phyloP scores from a whole-genome alignment of 768 basidiomycete species.

The Lentinula aciculospora region DNA sequence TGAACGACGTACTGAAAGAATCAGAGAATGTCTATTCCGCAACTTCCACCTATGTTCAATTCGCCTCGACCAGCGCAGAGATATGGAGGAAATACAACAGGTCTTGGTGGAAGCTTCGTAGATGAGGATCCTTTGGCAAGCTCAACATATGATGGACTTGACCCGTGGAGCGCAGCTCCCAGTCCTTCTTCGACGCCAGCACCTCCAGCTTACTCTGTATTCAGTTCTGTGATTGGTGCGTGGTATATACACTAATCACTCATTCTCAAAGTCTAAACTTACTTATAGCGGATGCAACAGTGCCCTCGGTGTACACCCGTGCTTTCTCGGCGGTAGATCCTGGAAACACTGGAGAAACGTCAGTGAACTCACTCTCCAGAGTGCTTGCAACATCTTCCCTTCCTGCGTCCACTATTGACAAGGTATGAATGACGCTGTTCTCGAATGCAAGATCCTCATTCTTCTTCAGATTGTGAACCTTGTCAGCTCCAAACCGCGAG shows the following conservation, averaged over 20 bases:
- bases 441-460: not conserved
- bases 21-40: too few species aligned
- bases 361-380: constrained; percentile 77
- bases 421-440: too few species aligned
- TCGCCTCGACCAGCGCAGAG: constrained; percentile 70
- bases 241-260: not conserved
- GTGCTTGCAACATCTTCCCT: constrained; percentile 73
- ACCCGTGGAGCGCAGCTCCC: constrained; percentile 76
- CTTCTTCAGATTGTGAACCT: constrained; percentile 78
- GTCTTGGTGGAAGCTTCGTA: constrained; percentile 69
- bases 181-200: constrained; percentile 63
- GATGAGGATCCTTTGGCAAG: constrained; percentile 69
- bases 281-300: constrained; percentile 65
- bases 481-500: constrained; percentile 72
- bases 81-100: constrained; percentile 52
- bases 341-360: constrained; percentile 67
- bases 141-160: constrained; percentile 73
- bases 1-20: too few species aligned
- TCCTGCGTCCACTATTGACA: constrained; percentile 79
- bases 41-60: constrained; percentile 91
- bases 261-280: not conserved
- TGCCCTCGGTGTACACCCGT: constrained; percentile 71
- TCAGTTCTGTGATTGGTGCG: constrained; percentile 68
- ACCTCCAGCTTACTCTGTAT: constrained; percentile 42
- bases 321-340: constrained; percentile 73